These are phyloP conservation scores for Pseudogymnoascus pannorum DNA, from an alignment of 2,329 filamentous ascomycete species.

Conservation along the genomic window DNA sequence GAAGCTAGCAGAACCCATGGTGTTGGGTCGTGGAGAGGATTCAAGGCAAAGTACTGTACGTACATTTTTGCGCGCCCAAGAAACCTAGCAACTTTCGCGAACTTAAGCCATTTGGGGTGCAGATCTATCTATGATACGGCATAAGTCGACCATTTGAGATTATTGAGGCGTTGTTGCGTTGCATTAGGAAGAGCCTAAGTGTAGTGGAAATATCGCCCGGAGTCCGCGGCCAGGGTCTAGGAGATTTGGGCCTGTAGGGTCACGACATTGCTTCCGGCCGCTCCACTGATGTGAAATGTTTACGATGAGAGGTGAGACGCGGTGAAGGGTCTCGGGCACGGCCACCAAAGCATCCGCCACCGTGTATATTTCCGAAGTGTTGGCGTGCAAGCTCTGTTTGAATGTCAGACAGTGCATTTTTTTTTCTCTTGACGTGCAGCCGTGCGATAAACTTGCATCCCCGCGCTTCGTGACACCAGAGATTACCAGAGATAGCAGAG, in stretches of 20 bases:
- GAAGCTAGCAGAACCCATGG: constrained; percentile 3
- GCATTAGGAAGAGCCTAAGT: constrained; percentile 8
- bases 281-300: constrained; percentile 1
- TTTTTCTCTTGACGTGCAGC: not conserved
- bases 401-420: not conserved
- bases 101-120: not conserved
- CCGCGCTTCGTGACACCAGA: not conserved
- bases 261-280: constrained; percentile 1
- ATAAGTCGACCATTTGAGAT: constrained; percentile 7
- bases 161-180: constrained; percentile 5
- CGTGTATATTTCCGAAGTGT: not conserved
- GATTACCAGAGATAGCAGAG: not conserved
- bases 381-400: not conserved
- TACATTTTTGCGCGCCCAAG: not conserved
- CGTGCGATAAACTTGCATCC: not conserved
- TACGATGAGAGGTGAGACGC: constrained; percentile 2
- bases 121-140: not conserved
- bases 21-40: constrained; percentile 1
- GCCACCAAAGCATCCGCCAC: not conserved
- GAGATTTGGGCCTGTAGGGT: constrained; percentile 3
- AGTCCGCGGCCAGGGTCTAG: constrained; percentile 3
- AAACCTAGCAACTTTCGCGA: not conserved
- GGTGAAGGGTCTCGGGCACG: constrained; percentile 1
- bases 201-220: not conserved
- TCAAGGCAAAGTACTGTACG: not conserved